Base-by-base conservation (phyloP, 2,329 filamentous ascomycete genomes). In the Hirsutella rhossiliensis region DNA sequence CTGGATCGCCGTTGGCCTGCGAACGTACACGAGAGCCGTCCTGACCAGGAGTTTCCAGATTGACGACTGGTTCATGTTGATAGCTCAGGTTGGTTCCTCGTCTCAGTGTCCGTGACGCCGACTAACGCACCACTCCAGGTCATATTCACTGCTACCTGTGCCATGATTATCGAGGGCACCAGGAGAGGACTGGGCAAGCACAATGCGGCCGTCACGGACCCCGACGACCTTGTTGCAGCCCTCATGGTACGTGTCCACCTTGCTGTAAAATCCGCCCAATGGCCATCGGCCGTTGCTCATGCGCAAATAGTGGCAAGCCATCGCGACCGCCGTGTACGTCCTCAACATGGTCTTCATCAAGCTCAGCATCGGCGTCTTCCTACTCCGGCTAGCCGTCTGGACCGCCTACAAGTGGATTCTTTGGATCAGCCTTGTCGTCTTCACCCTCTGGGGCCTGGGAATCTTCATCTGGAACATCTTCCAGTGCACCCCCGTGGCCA, bases 291-390 rank as follows among this genome's bases (percentile, higher is more conserved):
- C 11, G 3, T 6, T 5, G 34, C 40, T 42, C 13, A 45, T 32
- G 41, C 20, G 8, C 7, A 37, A 38, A 30, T 34, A 73, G 65
- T 75, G 66, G 59, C 72, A 75, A 61, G 68, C 72, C 20, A 51
- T 75, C 28, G 68, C 69, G 11, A 71, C 71, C 1, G 68, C 65
- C 7, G 67, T 66, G 2, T 75, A 75, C 44, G 59, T 76, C 38
- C 48, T 68, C 11, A 64, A 73, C 47, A 76, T 77, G 72, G 68
- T 75, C 64, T 68, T 76, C 47, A 68, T 75, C 57, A 77, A 77
- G 56, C 57, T 76, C 42, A 73, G 73, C 56, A 75, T 76, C 41
- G 69, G 66, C 30, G 59, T 75, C 46, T 74, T 75, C 47, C 63
- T 75, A 9, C 55, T 76, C 17, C 64, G 70, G 6, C 59, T 76